phyloP scores from a whole-genome alignment of 768 basidiomycete species.

The Leccinum arenicola region DNA sequence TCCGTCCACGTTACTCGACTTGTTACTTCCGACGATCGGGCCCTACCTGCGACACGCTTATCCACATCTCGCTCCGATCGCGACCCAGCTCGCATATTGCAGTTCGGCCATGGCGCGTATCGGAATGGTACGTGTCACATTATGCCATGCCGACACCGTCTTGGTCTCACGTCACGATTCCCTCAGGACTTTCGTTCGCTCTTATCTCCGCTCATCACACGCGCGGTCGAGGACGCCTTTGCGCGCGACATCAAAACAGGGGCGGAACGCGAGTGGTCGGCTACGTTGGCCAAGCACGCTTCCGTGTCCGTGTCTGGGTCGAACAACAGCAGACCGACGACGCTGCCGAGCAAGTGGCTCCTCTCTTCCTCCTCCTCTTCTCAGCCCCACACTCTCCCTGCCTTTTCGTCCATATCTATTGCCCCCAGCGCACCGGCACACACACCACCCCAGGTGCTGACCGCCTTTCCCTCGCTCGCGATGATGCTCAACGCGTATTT shows the following conservation, averaged over 20 bases:
- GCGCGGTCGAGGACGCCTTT: constrained; percentile 59
- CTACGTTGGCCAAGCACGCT: constrained; percentile 23
- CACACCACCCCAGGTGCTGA: constrained; percentile 67
- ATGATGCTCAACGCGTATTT: constrained; percentile 69
- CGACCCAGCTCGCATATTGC: constrained; percentile 94
- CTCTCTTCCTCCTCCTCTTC: constrained; percentile 30
- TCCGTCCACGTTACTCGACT: constrained; percentile 31
- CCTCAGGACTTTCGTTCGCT: constrained; percentile 63
- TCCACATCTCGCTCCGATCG: constrained; percentile 73
- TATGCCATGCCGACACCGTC: neutral
- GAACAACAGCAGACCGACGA: constrained; percentile 18
- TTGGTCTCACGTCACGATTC: neutral
- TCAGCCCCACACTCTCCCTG: constrained; percentile 27
- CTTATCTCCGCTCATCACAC: constrained; percentile 62
- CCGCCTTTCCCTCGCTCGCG: constrained; percentile 76
- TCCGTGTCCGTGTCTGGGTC: constrained; percentile 6
- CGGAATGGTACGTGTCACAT: constrained; percentile 53
- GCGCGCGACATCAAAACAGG: constrained; percentile 38
- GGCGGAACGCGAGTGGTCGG: constrained; percentile 36
- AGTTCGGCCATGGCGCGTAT: constrained; percentile 88
- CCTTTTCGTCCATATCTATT: constrained; percentile 20
- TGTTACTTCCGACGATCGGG: constrained; percentile 67
- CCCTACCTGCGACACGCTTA: constrained; percentile 58
- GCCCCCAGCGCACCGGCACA: constrained; percentile 42
- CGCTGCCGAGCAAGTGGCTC: constrained; percentile 51